Evolutionary conservation across 306 rosid genomes (phyloP).

Genomic region (Cucumis cinereus): DNA sequence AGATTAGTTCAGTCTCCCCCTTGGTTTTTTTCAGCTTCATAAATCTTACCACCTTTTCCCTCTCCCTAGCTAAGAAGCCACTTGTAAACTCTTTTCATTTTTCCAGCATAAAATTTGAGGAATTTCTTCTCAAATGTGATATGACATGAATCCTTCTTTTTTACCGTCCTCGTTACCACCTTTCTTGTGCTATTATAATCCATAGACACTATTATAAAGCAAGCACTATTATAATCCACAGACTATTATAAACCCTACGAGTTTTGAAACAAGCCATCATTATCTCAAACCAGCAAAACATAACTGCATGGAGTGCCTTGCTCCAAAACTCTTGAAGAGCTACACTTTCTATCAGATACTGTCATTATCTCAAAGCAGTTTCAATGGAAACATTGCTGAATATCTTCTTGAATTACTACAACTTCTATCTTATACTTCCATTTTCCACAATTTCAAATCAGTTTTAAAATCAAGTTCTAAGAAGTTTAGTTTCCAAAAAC

Average conservation of each 20-base stretch:
- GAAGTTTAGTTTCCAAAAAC: slow-evolving; percentile 25
- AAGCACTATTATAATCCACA: too few relatives aligned
- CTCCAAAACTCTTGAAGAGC: slow-evolving; percentile 26
- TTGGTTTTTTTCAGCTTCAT: not conserved
- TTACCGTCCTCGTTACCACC: not conserved
- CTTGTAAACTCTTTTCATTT: not conserved
- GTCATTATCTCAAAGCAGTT: not conserved
- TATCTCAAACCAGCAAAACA: slow-evolving; percentile 41
- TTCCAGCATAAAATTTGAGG: not conserved
- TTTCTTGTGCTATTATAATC: not conserved
- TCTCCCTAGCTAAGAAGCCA: not conserved
- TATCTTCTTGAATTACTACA: slow-evolving; percentile 59
- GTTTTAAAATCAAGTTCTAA: slow-evolving; percentile 55
- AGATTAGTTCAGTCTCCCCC: not conserved
- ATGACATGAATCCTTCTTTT: slow-evolving; percentile 3
- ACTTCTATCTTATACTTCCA: slow-evolving; percentile 31
- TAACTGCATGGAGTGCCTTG: slow-evolving; percentile 51
- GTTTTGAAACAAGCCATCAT: slow-evolving; percentile 55
- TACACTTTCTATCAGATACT: not conserved
- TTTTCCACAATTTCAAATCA: slow-evolving; percentile 60
- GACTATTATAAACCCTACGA: slow-evolving; percentile 20
- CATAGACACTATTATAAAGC: too few relatives aligned
- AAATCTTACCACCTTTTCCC: not conserved
- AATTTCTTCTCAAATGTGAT: not conserved
- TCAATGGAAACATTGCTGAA: slow-evolving; percentile 48